These are phyloP conservation scores for Apiotrichum laibachii DNA, from an alignment of 1,284 basidiomycete genomes.

Conservation along the genomic window DNA sequence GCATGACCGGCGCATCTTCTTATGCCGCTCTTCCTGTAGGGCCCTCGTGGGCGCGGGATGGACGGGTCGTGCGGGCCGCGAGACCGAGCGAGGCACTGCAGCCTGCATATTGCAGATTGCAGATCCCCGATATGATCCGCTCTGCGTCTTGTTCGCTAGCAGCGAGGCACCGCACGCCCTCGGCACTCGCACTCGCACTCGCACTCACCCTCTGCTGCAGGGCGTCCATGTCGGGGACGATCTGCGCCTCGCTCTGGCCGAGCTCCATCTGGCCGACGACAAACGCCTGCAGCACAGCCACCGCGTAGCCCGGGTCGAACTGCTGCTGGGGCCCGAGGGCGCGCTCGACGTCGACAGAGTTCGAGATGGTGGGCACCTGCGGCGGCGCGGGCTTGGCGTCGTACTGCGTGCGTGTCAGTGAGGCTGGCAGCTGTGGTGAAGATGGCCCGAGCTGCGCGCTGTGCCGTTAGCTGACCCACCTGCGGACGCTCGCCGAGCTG, in stretches of 20 bases:
- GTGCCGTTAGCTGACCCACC: too few relatives aligned
- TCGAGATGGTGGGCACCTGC: slow-evolving; percentile 6
- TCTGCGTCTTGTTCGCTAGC: too few relatives aligned
- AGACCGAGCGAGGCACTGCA: too few relatives aligned
- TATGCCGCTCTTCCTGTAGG: too few relatives aligned
- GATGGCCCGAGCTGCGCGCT: too few relatives aligned
- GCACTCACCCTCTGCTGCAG: slow-evolving; percentile 9
- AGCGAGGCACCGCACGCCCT: neutral
- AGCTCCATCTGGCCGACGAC: slow-evolving; percentile 10
- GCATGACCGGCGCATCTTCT: too few relatives aligned
- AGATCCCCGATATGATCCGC: too few relatives aligned
- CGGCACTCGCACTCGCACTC: neutral
- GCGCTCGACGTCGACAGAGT: slow-evolving; percentile 9
- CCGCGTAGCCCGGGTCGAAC: slow-evolving; percentile 15
- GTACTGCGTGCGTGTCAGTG: slow-evolving; percentile 10
- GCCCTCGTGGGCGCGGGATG: too few relatives aligned
- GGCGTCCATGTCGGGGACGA: slow-evolving; percentile 6
- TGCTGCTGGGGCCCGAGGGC: slow-evolving; percentile 15
- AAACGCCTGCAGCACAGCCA: slow-evolving; percentile 10
- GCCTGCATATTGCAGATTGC: too few relatives aligned
- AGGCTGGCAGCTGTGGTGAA: too few relatives aligned
- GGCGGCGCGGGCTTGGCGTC: slow-evolving; percentile 13
- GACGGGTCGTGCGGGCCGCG: too few relatives aligned
- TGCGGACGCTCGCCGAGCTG: neutral
- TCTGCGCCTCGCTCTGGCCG: neutral